Base-by-base conservation (phyloP, 495 filamentous ascomycete species). In the Podospora anserina region DNA sequence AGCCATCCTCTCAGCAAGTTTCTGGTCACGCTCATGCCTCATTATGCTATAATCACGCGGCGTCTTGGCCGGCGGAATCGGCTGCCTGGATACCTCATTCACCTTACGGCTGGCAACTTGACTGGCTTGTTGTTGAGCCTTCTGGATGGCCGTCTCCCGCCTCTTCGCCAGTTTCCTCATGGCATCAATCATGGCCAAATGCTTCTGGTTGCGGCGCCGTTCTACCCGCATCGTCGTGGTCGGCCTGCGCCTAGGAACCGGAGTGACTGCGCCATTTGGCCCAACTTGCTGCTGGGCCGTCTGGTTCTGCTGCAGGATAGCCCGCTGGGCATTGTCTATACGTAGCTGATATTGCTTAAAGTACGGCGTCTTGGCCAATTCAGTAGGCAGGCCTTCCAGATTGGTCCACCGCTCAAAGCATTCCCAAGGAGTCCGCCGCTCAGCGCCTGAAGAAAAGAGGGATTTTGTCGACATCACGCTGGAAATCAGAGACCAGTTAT, bases 81-180 rank as follows among this genome's bases (percentile, higher is more conserved):
- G 77, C 53, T 88, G 89, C 67, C 89, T 88, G 60, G 86, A 84
- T 4, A 83, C 79, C 71, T 94, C 90, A 64, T 89, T 90, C 55
- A 84, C 85, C 75, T 94, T 94, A 55, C 90, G 83, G 73, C 88
- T 82, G 18, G 89, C 89, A 65, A 89, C 89, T 53, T 91, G 79
- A 44, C 85, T 85, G 64, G 89, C 88, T 65, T 86, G 86, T 75
- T 96, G 91, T 75, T 93, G 90, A 70, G 94, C 91, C 80, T 98
- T 98, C 75, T 94, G 92, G 27, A 87, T 78, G 55, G 86, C 85
- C 5, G 89, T 90, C 81, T 99, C 95, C 55, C 93, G 85, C 81
- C 96, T 97, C 81, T 97, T 96, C 6, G 94, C 94, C 68, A 96
- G 76, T 77, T 98, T 99, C 56, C 93, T 88, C 91, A 98, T 97